These are phyloP conservation scores for Cichorium intybus DNA, from an alignment of 140 eudicot species.

Conservation along the genomic window DNA sequence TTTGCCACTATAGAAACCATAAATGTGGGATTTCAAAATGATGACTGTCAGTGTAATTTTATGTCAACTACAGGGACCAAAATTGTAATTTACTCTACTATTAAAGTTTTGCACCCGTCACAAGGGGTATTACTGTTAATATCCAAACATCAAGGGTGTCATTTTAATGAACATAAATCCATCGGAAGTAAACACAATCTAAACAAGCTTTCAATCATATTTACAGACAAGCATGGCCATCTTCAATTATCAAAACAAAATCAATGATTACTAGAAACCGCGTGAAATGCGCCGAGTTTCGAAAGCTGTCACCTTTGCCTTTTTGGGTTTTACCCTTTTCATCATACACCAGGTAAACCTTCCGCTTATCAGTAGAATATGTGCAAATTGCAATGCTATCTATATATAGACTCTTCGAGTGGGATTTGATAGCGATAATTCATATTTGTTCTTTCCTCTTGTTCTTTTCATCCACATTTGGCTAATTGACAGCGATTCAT, in stretches of 20 bases:
- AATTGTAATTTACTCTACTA: too few relatives aligned
- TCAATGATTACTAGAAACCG: constrained; percentile 42
- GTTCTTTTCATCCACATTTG: constrained; percentile 5
- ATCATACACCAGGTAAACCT: constrained; percentile 13
- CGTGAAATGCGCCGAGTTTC: constrained; percentile 52
- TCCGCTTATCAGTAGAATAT: constrained; percentile 9
- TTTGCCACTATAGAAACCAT: too few relatives aligned
- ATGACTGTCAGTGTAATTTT: too few relatives aligned
- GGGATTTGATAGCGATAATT: constrained; percentile 13
- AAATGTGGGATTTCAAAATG: too few relatives aligned
- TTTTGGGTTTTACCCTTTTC: constrained; percentile 13
- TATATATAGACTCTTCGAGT: constrained; percentile 8
- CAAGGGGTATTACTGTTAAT: background rate
- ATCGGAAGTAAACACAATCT: background rate
- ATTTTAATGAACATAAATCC: constrained; percentile 8
- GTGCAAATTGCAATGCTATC: constrained; percentile 18
- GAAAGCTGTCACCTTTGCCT: constrained; percentile 19
- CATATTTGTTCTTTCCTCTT: constrained; percentile 27
- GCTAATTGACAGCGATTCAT: background rate
- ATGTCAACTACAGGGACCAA: too few relatives aligned
- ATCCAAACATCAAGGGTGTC: constrained; percentile 9
- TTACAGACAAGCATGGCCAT: constrained; percentile 22
- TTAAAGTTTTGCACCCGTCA: too few relatives aligned
- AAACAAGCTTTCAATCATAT: constrained; percentile 9
- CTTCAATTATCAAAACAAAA: constrained; percentile 28